Evolutionary conservation across 2,329 filamentous ascomycete genomes (phyloP), one percentile per base, ranked within the genome.

Genomic region (Nemania diffusa): DNA sequence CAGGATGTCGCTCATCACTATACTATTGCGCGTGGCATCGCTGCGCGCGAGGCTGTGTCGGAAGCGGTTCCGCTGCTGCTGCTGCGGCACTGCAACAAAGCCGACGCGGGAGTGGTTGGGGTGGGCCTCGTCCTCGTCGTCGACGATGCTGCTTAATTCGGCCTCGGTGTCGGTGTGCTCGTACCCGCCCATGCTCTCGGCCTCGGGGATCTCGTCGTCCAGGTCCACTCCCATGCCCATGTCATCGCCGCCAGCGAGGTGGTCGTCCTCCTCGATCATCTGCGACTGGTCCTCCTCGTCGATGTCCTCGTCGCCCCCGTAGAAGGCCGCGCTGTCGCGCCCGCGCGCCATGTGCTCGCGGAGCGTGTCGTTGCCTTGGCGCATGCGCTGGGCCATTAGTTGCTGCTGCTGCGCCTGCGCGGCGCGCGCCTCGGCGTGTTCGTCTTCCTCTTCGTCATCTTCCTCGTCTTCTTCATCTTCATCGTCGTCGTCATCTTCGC

Each of bases 121-220:
- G 72, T 75, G 75, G 11, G 82, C 75, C 11, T 82, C 50, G 22
- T 81, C 78, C 9, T 76, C 75, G 7, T 75, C 77, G 17, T 75
- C 76, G 8, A 81, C 78, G 68, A 84, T 85, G 74, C 83, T 87
- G 66, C 79, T 84, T 58, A 89, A 72, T 58, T 90, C 89, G 8
- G 84, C 90, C 71, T 93, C 91, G 1, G 90, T 91, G 79, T 93
- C 91, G 8, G 91, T 93, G 76, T 93, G 91, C 81, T 94, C 91
- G 80, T 93, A 93, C 72, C 87, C 87, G 26, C 84, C 87, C 50
- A 71, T 17, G 74, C 81, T 82, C 73, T 88, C 86, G 9, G 84
- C 88, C 67, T 91, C 89, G 22, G 90, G 90, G 40, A 93, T 87
- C 66, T 91, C 90, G 56, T 88, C 90, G 76, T 93, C 91, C 46